Conservation (phyloP, 345 rosid species). For the Populus alba region DNA sequence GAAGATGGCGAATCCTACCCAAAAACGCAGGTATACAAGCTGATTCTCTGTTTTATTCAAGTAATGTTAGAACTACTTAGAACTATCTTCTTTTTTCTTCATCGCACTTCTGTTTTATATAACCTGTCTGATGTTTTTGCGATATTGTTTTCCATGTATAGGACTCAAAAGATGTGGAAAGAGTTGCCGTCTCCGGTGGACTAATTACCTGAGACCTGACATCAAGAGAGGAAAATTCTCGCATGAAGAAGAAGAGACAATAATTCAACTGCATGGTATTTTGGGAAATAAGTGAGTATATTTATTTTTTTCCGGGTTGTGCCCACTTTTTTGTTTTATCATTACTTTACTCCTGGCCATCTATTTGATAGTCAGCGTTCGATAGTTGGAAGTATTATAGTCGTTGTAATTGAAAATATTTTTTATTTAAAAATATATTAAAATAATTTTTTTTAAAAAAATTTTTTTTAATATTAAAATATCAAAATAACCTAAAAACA, state of each 20-base stretch:
- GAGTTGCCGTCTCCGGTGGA: conserved; percentile 88
- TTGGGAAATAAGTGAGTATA: conserved; percentile 72
- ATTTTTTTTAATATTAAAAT: too few relatives aligned
- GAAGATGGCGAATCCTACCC: conserved; percentile 81
- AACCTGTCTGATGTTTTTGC: not conserved
- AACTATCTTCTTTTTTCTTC: not conserved
- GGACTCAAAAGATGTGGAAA: conserved; percentile 72
- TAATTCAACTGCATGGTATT: conserved; percentile 65
- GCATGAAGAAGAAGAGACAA: conserved; percentile 70
- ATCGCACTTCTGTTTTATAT: not conserved
- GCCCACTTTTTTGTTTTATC: not conserved
- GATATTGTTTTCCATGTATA: not conserved
- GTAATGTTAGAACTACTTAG: not conserved
- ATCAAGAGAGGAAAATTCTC: conserved; percentile 80
- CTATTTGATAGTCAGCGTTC: not conserved
- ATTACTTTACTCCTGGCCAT: not conserved
- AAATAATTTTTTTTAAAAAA: too few relatives aligned
- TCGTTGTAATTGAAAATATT: too few relatives aligned
- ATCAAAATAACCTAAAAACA: too few relatives aligned
- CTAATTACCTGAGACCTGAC: conserved; percentile 81
- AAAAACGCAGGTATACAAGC: conserved; percentile 60
- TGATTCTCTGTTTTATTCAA: not conserved
- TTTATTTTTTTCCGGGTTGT: not conserved
- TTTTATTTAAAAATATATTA: too few relatives aligned
- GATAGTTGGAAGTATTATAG: too few relatives aligned